Base-by-base conservation (phyloP, 2,329 filamentous ascomycete genomes). In the Pestalotiopsis fici region DNA sequence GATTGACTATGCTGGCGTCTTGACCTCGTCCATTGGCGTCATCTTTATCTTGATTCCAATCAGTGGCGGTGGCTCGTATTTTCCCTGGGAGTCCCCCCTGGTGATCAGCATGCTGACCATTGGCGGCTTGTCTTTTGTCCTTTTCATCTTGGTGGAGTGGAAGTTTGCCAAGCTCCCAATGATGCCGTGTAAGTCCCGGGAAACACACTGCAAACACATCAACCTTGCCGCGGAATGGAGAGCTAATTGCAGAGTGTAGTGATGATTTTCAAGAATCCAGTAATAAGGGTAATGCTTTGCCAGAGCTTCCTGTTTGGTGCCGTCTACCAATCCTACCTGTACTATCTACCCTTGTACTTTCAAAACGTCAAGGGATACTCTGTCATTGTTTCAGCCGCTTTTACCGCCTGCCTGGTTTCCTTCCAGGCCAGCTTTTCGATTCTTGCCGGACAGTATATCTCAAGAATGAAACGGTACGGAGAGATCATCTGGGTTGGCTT, bases 21-120 rank as follows among this genome's bases (percentile, higher is more conserved):
- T 89, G 12, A 81, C 83, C 2, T 86, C 84, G 3, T 87, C 86
- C 0, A 77, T 84, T 6, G 88, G 84, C 0, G 84, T 90, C 31
- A 84, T 91, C 11, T 81, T 91, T 13, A 71, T 91, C 2, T 80
- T 91, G 21, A 88, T 92, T 57, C 89, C 89, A 0, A 84, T 91
- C 13, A 90, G 88, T 2, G 88, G 88, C 59, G 75, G 74, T 13
- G 87, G 86, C 1, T 82, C 83, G 0, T 87, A 88, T 67, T 89
- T 88, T 69, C 75, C 80, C 3, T 89, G 86, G 86, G 72, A 80
- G 31, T 87, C 85, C 11, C 80, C 87, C 0, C 83, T 89, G 82
- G 84, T 88, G 1, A 88, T 91, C 25, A 82, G 82, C 47, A 89
- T 90, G 87, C 78, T 91, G 13, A 77, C 78, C 0, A 77, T 89